phyloP scores from a whole-genome alignment of 805 yeast genomes.

The Torulaspora franciscae region DNA sequence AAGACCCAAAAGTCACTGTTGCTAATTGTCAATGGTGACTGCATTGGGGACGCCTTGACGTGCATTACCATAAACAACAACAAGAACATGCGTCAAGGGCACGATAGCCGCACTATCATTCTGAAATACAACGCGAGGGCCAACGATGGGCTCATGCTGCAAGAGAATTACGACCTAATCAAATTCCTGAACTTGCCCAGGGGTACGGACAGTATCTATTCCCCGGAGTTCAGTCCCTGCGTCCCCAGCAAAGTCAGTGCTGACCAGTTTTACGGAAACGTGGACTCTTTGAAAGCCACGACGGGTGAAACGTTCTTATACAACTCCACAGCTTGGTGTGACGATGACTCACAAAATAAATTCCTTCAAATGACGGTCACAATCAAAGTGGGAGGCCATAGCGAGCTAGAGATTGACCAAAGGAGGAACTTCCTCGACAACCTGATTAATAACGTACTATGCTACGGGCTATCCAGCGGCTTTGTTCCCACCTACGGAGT shows the following conservation, averaged over 20 bases:
- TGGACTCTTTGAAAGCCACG: slow-evolving; percentile 33
- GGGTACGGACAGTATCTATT: slow-evolving; percentile 27
- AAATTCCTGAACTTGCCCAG: slow-evolving; percentile 29
- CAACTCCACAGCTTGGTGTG: slow-evolving; percentile 17
- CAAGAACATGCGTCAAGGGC: slow-evolving; percentile 26
- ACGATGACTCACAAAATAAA: slow-evolving; percentile 8
- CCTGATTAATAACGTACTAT: slow-evolving; percentile 26
- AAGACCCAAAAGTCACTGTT: slow-evolving; percentile 24
- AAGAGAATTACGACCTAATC: slow-evolving; percentile 26
- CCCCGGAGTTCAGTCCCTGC: slow-evolving; percentile 27
- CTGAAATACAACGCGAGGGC: slow-evolving; percentile 22
- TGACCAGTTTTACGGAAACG: slow-evolving; percentile 26
- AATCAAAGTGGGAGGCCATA: slow-evolving; percentile 31
- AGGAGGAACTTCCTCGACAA: slow-evolving; percentile 27
- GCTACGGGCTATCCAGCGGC: slow-evolving; percentile 28
- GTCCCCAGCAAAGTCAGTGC: slow-evolving; percentile 33
- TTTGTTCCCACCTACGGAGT: slow-evolving; percentile 28
- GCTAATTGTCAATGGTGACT: slow-evolving; percentile 27
- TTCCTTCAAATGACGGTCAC: slow-evolving; percentile 30
- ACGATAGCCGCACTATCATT: slow-evolving; percentile 18
- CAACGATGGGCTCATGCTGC: slow-evolving; percentile 16
- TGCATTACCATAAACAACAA: slow-evolving; percentile 32
- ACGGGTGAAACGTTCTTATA: slow-evolving; percentile 32
- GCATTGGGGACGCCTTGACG: slow-evolving; percentile 30
- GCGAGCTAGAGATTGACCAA: slow-evolving; percentile 30